A percentile compares a stretch with the other conserved stretches of the same genome.
phyloP scores from a whole-genome alignment of 2,329 filamentous ascomycete genomes.

The Fusarium mangiferae region DNA sequence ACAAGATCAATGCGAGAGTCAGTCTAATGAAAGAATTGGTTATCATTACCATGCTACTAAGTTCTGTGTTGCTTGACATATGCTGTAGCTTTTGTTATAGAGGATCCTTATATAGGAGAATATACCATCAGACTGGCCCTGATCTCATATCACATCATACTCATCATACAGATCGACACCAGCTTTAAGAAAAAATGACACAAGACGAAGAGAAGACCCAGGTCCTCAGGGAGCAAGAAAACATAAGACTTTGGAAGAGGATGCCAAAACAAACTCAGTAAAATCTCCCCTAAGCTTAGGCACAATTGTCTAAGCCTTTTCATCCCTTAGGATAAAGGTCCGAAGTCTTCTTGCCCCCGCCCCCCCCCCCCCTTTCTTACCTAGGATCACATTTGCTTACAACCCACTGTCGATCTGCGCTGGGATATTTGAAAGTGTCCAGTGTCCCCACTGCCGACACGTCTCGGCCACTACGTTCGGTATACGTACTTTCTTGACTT shows the following conservation, averaged over 20 bases:
- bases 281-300: background rate
- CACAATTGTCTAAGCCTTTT: background rate
- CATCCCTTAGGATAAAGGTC: background rate
- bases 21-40: slow-evolving; percentile 6
- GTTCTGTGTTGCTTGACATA: background rate
- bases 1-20: background rate
- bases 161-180: background rate
- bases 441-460: slow-evolving; percentile 63
- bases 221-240: background rate
- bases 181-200: background rate
- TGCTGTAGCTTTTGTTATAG: background rate
- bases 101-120: slow-evolving; percentile 2
- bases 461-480: slow-evolving; percentile 62
- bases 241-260: background rate
- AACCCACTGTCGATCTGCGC: slow-evolving; percentile 66
- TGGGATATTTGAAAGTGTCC: slow-evolving; percentile 58
- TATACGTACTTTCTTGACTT: slow-evolving; percentile 53
- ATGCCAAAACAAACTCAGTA: background rate
- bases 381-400: slow-evolving; percentile 38
- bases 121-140: background rate
- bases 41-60: background rate
- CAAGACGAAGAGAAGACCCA: background rate
- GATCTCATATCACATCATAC: background rate
- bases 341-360: background rate
- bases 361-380: no score